Percentiles rank a stretch among this genome's conserved stretches.
Conservation (phyloP, 345 rosid genomes). For the Euphorbia peplus region DNA sequence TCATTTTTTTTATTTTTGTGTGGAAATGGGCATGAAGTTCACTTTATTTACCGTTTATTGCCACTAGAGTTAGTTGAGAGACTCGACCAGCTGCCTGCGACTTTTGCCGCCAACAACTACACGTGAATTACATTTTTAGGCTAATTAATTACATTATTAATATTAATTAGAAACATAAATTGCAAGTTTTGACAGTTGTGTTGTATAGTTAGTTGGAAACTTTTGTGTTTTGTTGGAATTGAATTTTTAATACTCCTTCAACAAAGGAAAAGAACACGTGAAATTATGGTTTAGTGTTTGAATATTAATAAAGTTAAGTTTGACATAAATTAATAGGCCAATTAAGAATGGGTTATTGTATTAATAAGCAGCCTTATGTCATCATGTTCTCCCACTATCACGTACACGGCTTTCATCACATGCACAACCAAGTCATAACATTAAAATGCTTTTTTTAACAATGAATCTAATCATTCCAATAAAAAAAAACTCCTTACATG, state of each 20-base stretch:
- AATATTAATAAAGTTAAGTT: too few relatives aligned
- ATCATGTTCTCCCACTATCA: too few relatives aligned
- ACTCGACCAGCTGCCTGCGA: not conserved
- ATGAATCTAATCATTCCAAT: too few relatives aligned
- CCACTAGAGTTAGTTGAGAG: not conserved
- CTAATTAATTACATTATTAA: not conserved
- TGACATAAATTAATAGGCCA: too few relatives aligned
- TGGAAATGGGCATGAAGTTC: not conserved
- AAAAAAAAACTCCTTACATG: too few relatives aligned
- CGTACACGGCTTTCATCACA: too few relatives aligned
- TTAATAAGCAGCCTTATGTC: too few relatives aligned
- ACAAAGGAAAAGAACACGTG: not conserved
- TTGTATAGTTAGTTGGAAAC: not conserved
- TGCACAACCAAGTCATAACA: too few relatives aligned
- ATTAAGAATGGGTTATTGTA: too few relatives aligned
- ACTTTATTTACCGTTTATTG: not conserved
- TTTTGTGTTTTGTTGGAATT: not conserved
- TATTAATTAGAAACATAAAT: too few relatives aligned
- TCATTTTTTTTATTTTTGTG: not conserved
- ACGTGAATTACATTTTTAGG: not conserved
- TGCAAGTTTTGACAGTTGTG: not conserved
- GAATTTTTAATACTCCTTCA: too few relatives aligned
- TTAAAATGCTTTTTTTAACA: too few relatives aligned
- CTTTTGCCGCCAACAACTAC: slow-evolving; percentile 1
- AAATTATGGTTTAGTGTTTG: not conserved